Percentiles rank a stretch among this genome's conserved stretches.
These are phyloP conservation scores for Talaromyces sp. DNA, from an alignment of 2,329 filamentous ascomycete species.

Conservation along the genomic window DNA sequence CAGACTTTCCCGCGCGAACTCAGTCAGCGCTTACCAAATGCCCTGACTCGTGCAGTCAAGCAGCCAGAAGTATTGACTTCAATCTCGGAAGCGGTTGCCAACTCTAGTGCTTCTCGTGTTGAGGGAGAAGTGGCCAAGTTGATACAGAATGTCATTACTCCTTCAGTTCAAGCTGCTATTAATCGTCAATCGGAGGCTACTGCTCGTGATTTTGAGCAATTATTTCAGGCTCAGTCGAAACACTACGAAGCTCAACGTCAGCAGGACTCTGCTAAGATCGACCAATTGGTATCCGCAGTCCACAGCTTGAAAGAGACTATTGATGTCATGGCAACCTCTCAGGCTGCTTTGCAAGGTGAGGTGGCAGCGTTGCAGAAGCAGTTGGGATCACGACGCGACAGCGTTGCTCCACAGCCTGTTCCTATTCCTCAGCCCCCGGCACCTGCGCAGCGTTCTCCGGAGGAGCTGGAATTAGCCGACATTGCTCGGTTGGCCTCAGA, in stretches of 20 bases:
- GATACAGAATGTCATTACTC: conserved; percentile 62
- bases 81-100: conserved; percentile 69
- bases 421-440: conserved; percentile 19
- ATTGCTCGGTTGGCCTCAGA: conserved; percentile 41
- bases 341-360: conserved; percentile 42
- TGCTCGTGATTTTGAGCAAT: conserved; percentile 64
- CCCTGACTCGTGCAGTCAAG: conserved; percentile 66
- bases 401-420: conserved; percentile 23
- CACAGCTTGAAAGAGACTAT: conserved; percentile 53
- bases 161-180: conserved; percentile 63
- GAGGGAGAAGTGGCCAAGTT: conserved; percentile 65
- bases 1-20: conserved; percentile 69
- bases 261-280: conserved; percentile 57
- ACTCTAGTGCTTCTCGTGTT: conserved; percentile 63
- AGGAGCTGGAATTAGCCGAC: conserved; percentile 42
- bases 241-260: conserved; percentile 52
- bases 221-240: conserved; percentile 51
- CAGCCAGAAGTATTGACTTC: conserved; percentile 69
- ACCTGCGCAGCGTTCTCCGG: conserved; percentile 28
- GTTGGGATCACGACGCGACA: conserved; percentile 17
- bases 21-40: conserved; percentile 64
- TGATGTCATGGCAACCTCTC: conserved; percentile 42
- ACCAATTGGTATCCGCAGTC: conserved; percentile 58
- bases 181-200: conserved; percentile 65
- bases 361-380: conserved; percentile 37